Base-by-base conservation (phyloP, 306 rosid species). In the Acacia melanoxylon region DNA sequence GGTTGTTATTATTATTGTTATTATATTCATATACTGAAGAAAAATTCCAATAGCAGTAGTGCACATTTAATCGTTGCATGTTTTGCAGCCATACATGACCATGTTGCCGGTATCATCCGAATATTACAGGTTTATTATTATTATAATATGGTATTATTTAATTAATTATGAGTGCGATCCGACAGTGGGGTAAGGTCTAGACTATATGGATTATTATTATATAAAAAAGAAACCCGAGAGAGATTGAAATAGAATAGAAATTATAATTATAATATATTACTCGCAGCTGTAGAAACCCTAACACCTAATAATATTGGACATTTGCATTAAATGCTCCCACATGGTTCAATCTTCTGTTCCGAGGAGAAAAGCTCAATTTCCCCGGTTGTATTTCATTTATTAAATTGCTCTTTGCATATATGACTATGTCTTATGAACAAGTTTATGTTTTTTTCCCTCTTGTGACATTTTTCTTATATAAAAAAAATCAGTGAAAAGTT, bases 241-340 rank as follows among this genome's bases (percentile, higher is more conserved):
- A 54, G 85, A 78, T 81, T 80, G 59, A 81, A 70, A 45, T 45
- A 81, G 78, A 83, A 83, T 85, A 61, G 69, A 86, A 84, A 85
- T 78, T 81, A 82, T 24, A 83, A 56, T 56, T 8, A 20, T 6
- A 20, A 54, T 22, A 56, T 56, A 56, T 22, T 56, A 0, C 4
- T 20, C 6, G 72, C 31, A 75, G 80, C 84, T 83, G 90, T 76
- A 54, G 87, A 80, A 89, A 84, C 87, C 91, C 88, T 83, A 84
- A 86, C 85, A 81, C 86, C 80, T 61, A 61, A 25, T 25, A 25
- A 61, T 62, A 49, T 87, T 77, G 78, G 70, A 82, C 78, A 82
- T 78, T 54, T 67, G 91, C 87, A 89, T 90, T 88, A 68, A 89
- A 89, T 94, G 97, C 82, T 65, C 83, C 83, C 91, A 90, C 97